Evolutionary conservation across 1,284 basidiomycete genomes (phyloP).

Genomic region (Xerocomus minutiporus): DNA sequence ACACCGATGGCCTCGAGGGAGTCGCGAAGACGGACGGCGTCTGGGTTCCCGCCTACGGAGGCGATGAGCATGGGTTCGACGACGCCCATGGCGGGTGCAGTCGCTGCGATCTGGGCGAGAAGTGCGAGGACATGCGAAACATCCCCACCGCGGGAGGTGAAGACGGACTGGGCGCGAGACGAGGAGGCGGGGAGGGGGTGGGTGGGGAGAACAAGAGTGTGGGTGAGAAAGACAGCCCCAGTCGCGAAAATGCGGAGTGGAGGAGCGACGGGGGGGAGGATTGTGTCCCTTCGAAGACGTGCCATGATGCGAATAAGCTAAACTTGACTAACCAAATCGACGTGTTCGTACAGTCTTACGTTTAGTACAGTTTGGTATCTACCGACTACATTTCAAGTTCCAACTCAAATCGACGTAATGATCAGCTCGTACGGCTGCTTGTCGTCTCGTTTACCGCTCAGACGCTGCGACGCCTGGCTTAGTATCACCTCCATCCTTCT

Average conservation of each 20-base stretch:
- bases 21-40: constrained; percentile 56
- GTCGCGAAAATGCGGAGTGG: constrained; percentile 61
- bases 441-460: constrained; percentile 25
- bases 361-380: no score
- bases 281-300: constrained; percentile 37
- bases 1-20: constrained; percentile 67
- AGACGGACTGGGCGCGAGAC: constrained; percentile 65
- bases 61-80: constrained; percentile 70
- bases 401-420: constrained; percentile 5
- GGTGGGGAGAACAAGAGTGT: constrained; percentile 56
- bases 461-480: constrained; percentile 26
- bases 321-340: no score
- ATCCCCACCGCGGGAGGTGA: constrained; percentile 62
- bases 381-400: no score
- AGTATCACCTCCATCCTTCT: constrained; percentile 29
- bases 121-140: constrained; percentile 67
- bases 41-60: constrained; percentile 65
- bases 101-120: constrained; percentile 55
- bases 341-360: no score
- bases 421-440: constrained; percentile 22
- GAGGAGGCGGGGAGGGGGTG: constrained; percentile 57
- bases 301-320: constrained; percentile 17
- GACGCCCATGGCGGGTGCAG: constrained; percentile 29
- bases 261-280: constrained; percentile 22
- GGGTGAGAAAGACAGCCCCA: constrained; percentile 73